Conservation (phyloP, 805 yeast genomes). For the Barnettozyma botsteinii region DNA sequence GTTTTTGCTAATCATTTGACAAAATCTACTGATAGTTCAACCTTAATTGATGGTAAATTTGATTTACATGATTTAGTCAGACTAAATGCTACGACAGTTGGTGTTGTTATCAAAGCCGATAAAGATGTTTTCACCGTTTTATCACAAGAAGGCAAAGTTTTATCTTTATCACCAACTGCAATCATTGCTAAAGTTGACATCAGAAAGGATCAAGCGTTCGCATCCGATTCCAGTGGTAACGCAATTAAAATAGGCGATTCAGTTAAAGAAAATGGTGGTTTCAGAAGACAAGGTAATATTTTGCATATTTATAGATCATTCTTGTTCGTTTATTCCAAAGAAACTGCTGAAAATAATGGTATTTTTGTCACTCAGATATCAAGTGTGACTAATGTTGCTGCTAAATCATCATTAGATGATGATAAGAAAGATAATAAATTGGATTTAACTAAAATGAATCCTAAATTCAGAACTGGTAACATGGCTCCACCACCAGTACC, state of each 20-base stretch:
- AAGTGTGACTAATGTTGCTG: constrained; percentile 77
- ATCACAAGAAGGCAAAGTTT: constrained; percentile 72
- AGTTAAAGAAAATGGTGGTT: constrained; percentile 79
- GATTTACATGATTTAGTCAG: constrained; percentile 88
- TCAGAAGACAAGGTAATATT: constrained; percentile 82
- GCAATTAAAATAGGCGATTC: constrained; percentile 88
- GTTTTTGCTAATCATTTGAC: constrained; percentile 89
- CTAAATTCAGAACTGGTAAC: constrained; percentile 46
- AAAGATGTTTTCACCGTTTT: constrained; percentile 78
- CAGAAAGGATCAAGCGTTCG: constrained; percentile 63
- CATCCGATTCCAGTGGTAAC: constrained; percentile 81
- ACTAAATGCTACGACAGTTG: constrained; percentile 78
- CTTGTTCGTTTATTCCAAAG: constrained; percentile 76
- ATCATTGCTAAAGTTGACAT: constrained; percentile 70
- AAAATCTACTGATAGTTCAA: constrained; percentile 84
- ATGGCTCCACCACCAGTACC: constrained; percentile 60
- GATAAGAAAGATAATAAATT: constrained; percentile 36
- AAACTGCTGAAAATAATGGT: constrained; percentile 80
- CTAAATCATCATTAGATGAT: constrained; percentile 64
- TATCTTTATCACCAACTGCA: constrained; percentile 71
- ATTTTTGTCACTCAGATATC: constrained; percentile 76
- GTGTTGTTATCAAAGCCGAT: constrained; percentile 86
- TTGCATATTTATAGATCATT: constrained; percentile 78
- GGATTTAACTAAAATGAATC: constrained; percentile 85
- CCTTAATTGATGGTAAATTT: constrained; percentile 69